Percentiles rank a stretch among this genome's conserved stretches.
phyloP scores from a whole-genome alignment of 805 yeast species.

The Nakazawaea sp. region DNA sequence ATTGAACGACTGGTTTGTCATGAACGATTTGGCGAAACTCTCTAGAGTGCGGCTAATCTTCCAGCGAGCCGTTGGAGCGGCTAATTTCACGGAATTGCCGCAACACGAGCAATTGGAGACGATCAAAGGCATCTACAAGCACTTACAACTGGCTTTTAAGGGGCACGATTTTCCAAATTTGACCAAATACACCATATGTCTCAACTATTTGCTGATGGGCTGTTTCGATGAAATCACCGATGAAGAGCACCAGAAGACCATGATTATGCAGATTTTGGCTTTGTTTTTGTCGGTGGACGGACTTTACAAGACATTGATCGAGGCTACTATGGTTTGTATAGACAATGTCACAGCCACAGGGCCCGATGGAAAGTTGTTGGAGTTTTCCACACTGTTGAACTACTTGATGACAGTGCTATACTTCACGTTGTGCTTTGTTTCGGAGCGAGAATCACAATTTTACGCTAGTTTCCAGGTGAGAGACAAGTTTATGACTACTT shows the following conservation, averaged over 20 bases:
- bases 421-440: conserved; percentile 10
- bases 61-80: not conserved
- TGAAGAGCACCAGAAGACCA: conserved; percentile 16
- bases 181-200: conserved; percentile 14
- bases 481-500: not conserved
- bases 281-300: conserved; percentile 9
- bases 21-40: conserved; percentile 21
- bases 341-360: too few relatives aligned
- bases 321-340: too few relatives aligned
- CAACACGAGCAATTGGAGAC: not conserved
- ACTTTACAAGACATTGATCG: too few relatives aligned
- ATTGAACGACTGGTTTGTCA: conserved; percentile 30
- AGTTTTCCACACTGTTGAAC: conserved; percentile 14
- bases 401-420: conserved; percentile 22
- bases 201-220: conserved; percentile 24
- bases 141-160: conserved; percentile 5
- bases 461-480: conserved; percentile 4
- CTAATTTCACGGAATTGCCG: not conserved
- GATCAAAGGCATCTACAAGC: conserved; percentile 11
- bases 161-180: not conserved
- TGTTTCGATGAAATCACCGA: conserved; percentile 17
- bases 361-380: not conserved
- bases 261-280: conserved; percentile 14
- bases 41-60: conserved; percentile 11
- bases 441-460: conserved; percentile 8